phyloP scores from a whole-genome alignment of 1,284 basidiomycete species.

The Ceratorhiza oryzae-sativae region DNA sequence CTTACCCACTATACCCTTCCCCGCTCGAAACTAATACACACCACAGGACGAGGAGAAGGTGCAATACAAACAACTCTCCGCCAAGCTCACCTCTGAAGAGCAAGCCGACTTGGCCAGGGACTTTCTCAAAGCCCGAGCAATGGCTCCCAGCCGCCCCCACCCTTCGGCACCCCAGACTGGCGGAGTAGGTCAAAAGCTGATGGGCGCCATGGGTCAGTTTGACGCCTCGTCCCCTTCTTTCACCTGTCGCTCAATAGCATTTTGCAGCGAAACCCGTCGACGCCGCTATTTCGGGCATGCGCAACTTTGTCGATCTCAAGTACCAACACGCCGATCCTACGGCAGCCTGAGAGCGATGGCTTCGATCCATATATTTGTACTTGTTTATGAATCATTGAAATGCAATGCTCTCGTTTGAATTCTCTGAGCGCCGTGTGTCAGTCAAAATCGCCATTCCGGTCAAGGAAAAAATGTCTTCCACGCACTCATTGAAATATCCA shows the following conservation, averaged over 20 bases:
- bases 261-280: conserved; percentile 17
- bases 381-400: too few relatives aligned
- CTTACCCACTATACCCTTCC: neutral
- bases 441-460: too few relatives aligned
- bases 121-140: conserved; percentile 24
- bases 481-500: too few relatives aligned
- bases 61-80: conserved; percentile 24
- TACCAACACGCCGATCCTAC: conserved; percentile 7
- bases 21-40: neutral
- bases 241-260: neutral
- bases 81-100: conserved; percentile 5
- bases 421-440: too few relatives aligned
- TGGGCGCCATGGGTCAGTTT: conserved; percentile 23
- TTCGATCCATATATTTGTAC: too few relatives aligned
- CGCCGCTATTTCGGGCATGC: neutral
- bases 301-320: conserved; percentile 21
- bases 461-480: too few relatives aligned
- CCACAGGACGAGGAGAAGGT: conserved; percentile 21
- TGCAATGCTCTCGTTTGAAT: too few relatives aligned
- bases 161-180: conserved; percentile 21
- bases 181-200: conserved; percentile 24
- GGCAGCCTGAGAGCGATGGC: neutral
- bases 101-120: neutral
- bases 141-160: conserved; percentile 32
- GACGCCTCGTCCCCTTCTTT: neutral